Evolutionary conservation across 768 basidiomycete genomes (phyloP).

Genomic region (Rhizopogon vesiculosus): DNA sequence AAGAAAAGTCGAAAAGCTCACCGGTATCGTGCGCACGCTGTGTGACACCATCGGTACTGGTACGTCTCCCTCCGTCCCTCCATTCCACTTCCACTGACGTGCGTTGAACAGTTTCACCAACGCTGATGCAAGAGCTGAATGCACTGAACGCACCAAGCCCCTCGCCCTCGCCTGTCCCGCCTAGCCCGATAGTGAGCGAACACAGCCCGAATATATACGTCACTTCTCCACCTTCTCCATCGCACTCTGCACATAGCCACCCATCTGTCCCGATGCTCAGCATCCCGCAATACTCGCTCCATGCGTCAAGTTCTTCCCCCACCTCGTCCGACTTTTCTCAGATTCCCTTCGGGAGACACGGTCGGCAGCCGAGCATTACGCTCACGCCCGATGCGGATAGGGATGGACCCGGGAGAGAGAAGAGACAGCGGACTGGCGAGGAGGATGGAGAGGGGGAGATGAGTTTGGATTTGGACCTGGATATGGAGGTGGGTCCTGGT

Average conservation of each 20-base stretch:
- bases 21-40: conserved; percentile 55
- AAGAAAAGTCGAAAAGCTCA: conserved; percentile 57
- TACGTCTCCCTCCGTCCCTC: conserved; percentile 26
- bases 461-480: conserved; percentile 7
- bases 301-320: conserved; percentile 25
- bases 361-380: conserved; percentile 23
- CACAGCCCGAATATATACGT: conserved; percentile 66
- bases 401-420: conserved; percentile 14
- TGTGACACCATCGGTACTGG: conserved; percentile 51
- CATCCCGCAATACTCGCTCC: conserved; percentile 18
- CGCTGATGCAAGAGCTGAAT: conserved; percentile 21
- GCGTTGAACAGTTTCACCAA: conserved; percentile 11
- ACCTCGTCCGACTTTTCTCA: conserved; percentile 18
- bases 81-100: not conserved
- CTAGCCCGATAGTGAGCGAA: conserved; percentile 9
- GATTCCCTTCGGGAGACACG: conserved; percentile 9
- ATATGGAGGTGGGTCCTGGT: conserved; percentile 3
- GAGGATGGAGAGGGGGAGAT: conserved; percentile 15
- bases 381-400: conserved; percentile 23
- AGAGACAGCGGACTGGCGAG: conserved; percentile 18
- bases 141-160: conserved; percentile 23
- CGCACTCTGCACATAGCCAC: conserved; percentile 15
- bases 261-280: conserved; percentile 26
- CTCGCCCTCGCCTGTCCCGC: conserved; percentile 19
- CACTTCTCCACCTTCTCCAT: conserved; percentile 54